These are phyloP conservation scores for Daldinia sp. DNA, from an alignment of 2,329 filamentous ascomycete species.

Conservation along the genomic window DNA sequence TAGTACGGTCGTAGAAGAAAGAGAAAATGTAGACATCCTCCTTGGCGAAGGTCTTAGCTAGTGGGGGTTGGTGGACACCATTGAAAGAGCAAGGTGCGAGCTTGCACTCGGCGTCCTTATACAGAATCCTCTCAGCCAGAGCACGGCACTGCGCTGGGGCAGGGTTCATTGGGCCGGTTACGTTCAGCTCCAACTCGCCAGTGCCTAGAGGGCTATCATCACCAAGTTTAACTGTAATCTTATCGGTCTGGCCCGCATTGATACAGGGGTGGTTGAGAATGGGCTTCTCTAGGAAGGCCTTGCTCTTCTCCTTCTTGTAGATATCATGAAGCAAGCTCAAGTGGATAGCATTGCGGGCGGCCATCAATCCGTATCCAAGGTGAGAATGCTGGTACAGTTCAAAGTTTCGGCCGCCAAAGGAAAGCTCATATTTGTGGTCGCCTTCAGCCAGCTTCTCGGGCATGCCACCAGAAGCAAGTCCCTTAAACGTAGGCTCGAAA, in stretches of 20 bases:
- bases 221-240: constrained; percentile 78
- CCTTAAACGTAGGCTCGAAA: constrained; percentile 93
- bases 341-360: constrained; percentile 89
- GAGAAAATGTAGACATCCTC: constrained; percentile 98
- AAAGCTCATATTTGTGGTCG: constrained; percentile 94
- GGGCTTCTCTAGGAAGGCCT: constrained; percentile 54
- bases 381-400: constrained; percentile 98
- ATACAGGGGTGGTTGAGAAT: constrained; percentile 72
- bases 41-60: constrained; percentile 89
- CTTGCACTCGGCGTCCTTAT: constrained; percentile 85
- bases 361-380: constrained; percentile 96
- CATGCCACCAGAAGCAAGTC: constrained; percentile 78
- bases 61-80: constrained; percentile 91
- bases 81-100: constrained; percentile 98
- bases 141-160: constrained; percentile 89
- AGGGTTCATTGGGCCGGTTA: constrained; percentile 83
- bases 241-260: constrained; percentile 78
- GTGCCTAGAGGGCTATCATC: constrained; percentile 74
- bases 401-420: constrained; percentile 91
- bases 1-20: constrained; percentile 96
- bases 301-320: constrained; percentile 68
- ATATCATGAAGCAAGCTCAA: constrained; percentile 78
- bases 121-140: constrained; percentile 88
- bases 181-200: constrained; percentile 76
- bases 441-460: constrained; percentile 87